Conservation (phyloP, 2,329 filamentous ascomycete genomes). For the Neopestalotiopsis rosae region DNA sequence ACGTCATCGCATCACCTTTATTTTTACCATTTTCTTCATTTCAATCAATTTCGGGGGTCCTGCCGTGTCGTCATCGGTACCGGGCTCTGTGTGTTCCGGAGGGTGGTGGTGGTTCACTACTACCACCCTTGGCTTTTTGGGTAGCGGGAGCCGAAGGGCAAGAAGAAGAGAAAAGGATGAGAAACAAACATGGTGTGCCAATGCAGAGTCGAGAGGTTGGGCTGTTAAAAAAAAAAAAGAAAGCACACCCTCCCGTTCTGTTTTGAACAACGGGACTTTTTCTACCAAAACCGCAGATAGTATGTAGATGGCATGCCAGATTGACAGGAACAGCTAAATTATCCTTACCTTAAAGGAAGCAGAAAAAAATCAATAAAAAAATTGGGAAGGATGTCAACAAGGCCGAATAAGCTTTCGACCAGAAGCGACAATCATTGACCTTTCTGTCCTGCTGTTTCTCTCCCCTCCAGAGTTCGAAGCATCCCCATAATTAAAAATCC, state of each 20-base stretch:
- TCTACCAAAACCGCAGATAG: background rate
- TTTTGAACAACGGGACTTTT: background rate
- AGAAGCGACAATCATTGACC: slow-evolving; percentile 9
- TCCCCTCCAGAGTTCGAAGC: background rate
- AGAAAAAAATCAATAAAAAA: background rate
- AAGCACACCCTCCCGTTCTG: background rate
- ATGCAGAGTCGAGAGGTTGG: too few species aligned
- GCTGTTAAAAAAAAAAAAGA: too few species aligned
- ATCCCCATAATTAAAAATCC: background rate
- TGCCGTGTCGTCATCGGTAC: slow-evolving; percentile 11
- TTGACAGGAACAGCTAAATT: background rate
- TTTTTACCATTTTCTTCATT: background rate
- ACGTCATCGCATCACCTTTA: slow-evolving; percentile 7
- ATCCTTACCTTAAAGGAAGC: background rate
- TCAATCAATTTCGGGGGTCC: background rate
- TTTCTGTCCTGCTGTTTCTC: background rate
- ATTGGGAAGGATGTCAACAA: background rate
- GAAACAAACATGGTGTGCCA: too few species aligned
- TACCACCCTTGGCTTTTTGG: background rate
- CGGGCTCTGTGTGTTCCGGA: slow-evolving; percentile 11
- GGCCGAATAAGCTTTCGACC: slow-evolving; percentile 9
- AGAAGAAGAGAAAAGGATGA: background rate
- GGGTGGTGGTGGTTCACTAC: background rate
- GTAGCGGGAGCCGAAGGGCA: background rate
- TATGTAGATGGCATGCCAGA: background rate